These are phyloP conservation scores for Dalbergia cultrata DNA, from an alignment of 306 rosid genomes.

Conservation along the genomic window DNA sequence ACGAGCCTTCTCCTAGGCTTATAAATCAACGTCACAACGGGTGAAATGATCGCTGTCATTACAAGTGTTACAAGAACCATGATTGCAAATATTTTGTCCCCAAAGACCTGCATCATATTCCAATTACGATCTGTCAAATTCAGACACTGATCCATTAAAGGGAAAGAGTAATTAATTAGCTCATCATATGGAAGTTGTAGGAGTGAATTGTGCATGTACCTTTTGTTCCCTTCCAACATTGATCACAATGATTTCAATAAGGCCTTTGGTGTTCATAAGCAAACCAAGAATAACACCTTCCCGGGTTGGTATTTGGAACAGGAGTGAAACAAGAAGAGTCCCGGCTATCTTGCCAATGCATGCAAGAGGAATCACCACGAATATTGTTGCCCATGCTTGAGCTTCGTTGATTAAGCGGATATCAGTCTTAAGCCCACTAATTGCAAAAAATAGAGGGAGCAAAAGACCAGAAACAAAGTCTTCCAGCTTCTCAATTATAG, in stretches of 20 bases:
- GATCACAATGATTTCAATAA: constrained; percentile 79
- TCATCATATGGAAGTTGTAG: background rate
- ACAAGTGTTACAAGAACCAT: constrained; percentile 69
- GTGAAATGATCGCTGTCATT: constrained; percentile 78
- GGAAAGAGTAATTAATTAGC: background rate
- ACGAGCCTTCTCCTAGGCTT: constrained; percentile 68
- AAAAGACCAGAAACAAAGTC: constrained; percentile 89
- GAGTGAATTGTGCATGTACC: constrained; percentile 38
- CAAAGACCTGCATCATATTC: constrained; percentile 62
- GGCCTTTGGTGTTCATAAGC: constrained; percentile 91
- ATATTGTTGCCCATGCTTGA: constrained; percentile 48
- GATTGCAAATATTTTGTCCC: constrained; percentile 65
- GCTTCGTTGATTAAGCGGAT: constrained; percentile 39
- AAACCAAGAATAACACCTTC: constrained; percentile 82
- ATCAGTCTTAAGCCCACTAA: constrained; percentile 82
- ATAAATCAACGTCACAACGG: constrained; percentile 66
- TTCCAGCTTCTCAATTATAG: constrained; percentile 87
- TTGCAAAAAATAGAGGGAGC: constrained; percentile 83
- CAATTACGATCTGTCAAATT: constrained; percentile 1
- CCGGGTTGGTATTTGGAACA: constrained; percentile 66
- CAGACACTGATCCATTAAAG: background rate
- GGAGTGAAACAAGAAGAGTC: constrained; percentile 56
- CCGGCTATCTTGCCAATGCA: constrained; percentile 70
- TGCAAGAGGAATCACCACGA: constrained; percentile 59
- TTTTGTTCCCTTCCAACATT: constrained; percentile 85